phyloP scores from a whole-genome alignment of 176 grass and related monocot species.

The Oryza coarctata region DNA sequence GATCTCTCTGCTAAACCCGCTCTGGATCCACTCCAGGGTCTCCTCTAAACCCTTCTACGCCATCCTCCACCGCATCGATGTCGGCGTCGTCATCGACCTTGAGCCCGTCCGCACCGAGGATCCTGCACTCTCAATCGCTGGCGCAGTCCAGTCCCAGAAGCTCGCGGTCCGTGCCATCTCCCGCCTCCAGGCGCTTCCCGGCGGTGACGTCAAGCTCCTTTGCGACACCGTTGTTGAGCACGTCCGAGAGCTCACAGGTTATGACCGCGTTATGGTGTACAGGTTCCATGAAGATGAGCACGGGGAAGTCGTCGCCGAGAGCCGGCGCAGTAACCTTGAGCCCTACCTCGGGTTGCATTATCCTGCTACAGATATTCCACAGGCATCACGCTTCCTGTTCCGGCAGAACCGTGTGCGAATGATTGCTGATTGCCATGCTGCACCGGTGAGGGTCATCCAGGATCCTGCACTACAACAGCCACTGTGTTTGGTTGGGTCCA shows the following conservation, averaged over 20 bases:
- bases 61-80: slow-evolving; percentile 87
- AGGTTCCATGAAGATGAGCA: slow-evolving; percentile 98
- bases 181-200: slow-evolving; percentile 77
- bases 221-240: slow-evolving; percentile 81
- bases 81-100: slow-evolving; percentile 90
- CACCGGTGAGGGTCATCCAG: slow-evolving; percentile 76
- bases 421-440: slow-evolving; percentile 81
- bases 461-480: slow-evolving; percentile 66
- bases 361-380: slow-evolving; percentile 92
- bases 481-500: slow-evolving; percentile 91
- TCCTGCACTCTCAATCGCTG: slow-evolving; percentile 70
- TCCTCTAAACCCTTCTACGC: slow-evolving; percentile 88
- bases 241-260: slow-evolving; percentile 88
- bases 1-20: slow-evolving; percentile 83
- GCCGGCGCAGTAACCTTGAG: slow-evolving; percentile 69
- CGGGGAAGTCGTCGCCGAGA: slow-evolving; percentile 86
- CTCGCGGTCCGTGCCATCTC: slow-evolving; percentile 94
- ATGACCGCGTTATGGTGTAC: slow-evolving; percentile 98
- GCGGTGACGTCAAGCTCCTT: slow-evolving; percentile 75
- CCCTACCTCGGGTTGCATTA: slow-evolving; percentile 95
- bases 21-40: slow-evolving; percentile 86
- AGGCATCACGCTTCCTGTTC: slow-evolving; percentile 96
- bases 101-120: slow-evolving; percentile 76
- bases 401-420: slow-evolving; percentile 95
- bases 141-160: slow-evolving; percentile 90